Conservation (phyloP, 2,329 filamentous ascomycete species). For the Monosporascus cannonballus region DNA sequence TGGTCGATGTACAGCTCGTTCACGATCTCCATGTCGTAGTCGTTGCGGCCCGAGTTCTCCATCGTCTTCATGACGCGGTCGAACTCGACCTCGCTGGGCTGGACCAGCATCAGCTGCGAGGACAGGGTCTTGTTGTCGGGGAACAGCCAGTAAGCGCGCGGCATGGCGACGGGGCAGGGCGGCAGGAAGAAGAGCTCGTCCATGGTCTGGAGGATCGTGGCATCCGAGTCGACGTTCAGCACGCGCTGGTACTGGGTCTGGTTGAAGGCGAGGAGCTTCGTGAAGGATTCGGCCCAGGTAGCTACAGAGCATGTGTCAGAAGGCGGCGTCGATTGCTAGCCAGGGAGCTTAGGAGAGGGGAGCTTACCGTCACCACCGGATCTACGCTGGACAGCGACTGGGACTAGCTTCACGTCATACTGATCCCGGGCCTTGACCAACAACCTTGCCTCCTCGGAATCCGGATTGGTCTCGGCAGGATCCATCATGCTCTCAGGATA, state of each 20-base stretch:
- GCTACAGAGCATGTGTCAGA: slow-evolving; percentile 12
- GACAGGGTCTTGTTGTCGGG: slow-evolving; percentile 48
- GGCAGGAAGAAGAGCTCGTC: slow-evolving; percentile 69
- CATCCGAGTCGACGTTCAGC: slow-evolving; percentile 54
- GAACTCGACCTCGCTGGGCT: slow-evolving; percentile 50
- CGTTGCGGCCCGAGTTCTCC: slow-evolving; percentile 22
- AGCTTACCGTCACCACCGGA: slow-evolving; percentile 29
- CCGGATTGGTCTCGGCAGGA: slow-evolving; percentile 21
- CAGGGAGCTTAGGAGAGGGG: not conserved
- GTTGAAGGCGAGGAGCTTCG: slow-evolving; percentile 64
- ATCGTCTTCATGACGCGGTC: slow-evolving; percentile 29
- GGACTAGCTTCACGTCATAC: slow-evolving; percentile 38
- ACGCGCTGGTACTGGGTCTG: slow-evolving; percentile 53
- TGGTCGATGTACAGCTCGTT: slow-evolving; percentile 55
- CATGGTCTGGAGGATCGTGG: slow-evolving; percentile 55
- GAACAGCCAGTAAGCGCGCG: slow-evolving; percentile 64
- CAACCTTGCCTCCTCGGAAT: slow-evolving; percentile 25
- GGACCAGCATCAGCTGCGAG: slow-evolving; percentile 55
- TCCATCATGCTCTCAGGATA: slow-evolving; percentile 36
- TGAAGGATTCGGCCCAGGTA: slow-evolving; percentile 59
- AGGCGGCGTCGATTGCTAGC: not conserved
- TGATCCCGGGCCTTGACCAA: slow-evolving; percentile 36
- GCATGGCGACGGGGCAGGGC: slow-evolving; percentile 55
- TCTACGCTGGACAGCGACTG: slow-evolving; percentile 33
- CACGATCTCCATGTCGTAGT: slow-evolving; percentile 63